Evolutionary conservation across 2,329 filamentous ascomycete species (phyloP).

Genomic region (Xylaria sp.): DNA sequence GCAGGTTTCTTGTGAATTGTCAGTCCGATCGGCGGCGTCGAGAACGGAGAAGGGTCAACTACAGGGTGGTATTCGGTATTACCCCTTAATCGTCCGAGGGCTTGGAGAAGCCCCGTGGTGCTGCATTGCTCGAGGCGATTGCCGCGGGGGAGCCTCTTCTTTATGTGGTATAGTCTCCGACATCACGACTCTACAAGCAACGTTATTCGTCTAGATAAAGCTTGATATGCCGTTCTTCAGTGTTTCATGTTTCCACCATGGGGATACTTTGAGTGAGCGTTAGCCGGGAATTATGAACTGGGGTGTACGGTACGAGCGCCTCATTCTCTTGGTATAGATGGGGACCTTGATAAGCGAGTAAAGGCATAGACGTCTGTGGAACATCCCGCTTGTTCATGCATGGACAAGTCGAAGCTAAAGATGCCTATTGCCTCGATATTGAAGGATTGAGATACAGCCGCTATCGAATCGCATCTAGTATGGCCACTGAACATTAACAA

Average conservation of each 20-base stretch:
- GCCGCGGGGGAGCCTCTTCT: constrained; percentile 2
- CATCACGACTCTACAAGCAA: not conserved
- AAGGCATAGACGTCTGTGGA: constrained; percentile 1
- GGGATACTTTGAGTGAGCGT: not conserved
- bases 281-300: constrained; percentile 1
- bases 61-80: constrained; percentile 29
- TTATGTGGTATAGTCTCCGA: constrained; percentile 13
- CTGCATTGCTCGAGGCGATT: constrained; percentile 14
- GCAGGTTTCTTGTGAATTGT: not conserved
- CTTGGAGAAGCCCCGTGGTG: constrained; percentile 32
- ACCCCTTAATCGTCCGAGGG: constrained; percentile 33
- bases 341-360: not conserved
- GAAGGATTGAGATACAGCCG: not conserved
- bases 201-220: constrained; percentile 14
- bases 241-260: constrained; percentile 18
- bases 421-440: not conserved
- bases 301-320: not conserved
- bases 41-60: not conserved
- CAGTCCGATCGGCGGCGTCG: not conserved
- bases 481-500: not conserved
- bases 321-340: constrained; percentile 2
- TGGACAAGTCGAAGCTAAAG: not conserved
- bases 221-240: constrained; percentile 11
- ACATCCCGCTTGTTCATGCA: not conserved
- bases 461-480: not conserved